phyloP scores from a whole-genome alignment of 345 rosid species.

The Populus simonii region DNA sequence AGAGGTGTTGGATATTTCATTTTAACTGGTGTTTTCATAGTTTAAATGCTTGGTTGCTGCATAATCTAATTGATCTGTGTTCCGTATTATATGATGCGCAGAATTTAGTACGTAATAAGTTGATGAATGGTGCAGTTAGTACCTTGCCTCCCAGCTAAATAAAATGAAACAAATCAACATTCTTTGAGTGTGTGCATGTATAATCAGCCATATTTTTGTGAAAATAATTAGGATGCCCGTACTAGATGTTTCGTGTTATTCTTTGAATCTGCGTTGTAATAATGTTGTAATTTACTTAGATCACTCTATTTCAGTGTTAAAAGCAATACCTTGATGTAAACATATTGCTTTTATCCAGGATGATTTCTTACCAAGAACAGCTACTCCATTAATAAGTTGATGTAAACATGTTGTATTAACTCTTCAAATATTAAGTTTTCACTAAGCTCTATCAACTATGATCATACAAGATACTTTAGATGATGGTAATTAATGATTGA shows the following conservation, averaged over 20 bases:
- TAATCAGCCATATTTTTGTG: not conserved
- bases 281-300: not conserved
- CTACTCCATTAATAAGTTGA: slow-evolving; percentile 52
- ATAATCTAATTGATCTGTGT: not conserved
- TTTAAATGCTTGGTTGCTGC: not conserved
- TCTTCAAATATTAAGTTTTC: no score
- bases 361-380: slow-evolving; percentile 94
- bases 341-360: slow-evolving; percentile 42
- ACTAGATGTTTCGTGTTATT: not conserved
- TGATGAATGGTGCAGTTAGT: not conserved
- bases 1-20: not conserved
- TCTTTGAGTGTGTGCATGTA: not conserved
- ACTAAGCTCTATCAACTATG: no score
- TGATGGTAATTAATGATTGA: no score
- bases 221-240: not conserved
- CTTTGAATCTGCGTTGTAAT: not conserved
- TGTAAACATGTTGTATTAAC: no score
- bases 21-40: not conserved
- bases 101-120: not conserved
- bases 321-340: not conserved
- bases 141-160: not conserved
- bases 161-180: not conserved
- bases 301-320: not conserved
- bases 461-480: no score
- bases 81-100: not conserved